Evolutionary conservation across 1,284 basidiomycete species (phyloP), one percentile per base, ranked within the genome.

Genomic region (Malassezia obtusa): DNA sequence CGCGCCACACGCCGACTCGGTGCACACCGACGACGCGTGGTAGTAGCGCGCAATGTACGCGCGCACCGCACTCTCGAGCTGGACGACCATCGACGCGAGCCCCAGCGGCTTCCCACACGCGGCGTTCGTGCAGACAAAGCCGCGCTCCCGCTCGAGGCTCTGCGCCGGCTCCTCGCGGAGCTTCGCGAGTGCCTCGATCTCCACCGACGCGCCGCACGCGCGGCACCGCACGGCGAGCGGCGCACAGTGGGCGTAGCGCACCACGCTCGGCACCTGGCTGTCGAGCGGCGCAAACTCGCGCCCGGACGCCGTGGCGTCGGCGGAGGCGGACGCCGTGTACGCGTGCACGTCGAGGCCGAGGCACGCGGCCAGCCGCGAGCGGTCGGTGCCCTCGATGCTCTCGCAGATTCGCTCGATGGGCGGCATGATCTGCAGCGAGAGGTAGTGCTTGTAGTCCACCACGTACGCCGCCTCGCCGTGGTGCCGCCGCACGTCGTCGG

Each of bases 361-460:
- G 71, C 90, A 96, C 76, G 95, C 89, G 1, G 94, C 94, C 14
- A 98, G 77, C 26, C 92, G 80, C 9, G 88, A 79, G 30, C 87
- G 81, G 67, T 98, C 92, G 0, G 91, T 96, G 8, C 92, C 92
- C 67, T 95, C 89, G 52, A 99, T 96, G 6, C 86, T 85, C 52
- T 95, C 94, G 71, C 92, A 98, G 53, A 98, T 77, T 68, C 94
- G 84, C 69, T 96, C 87, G 46, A 98, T 84, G 0, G 94, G 91
- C 3, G 92, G 92, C 11, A 99, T 78, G 36, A 99, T 82, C 75
- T 98, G 94, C 19, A 87, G 81, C 10, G 87, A 82, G 21, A 99
- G 78, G 75, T 98, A 99, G 74, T 87, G 83, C 65, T 94, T 88
- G 74, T 84, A 89, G 50, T 73, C 71, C 17, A 73, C 49, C 40